phyloP scores from a whole-genome alignment of 78 protist species.

The Dictyostelium purpureum region DNA sequence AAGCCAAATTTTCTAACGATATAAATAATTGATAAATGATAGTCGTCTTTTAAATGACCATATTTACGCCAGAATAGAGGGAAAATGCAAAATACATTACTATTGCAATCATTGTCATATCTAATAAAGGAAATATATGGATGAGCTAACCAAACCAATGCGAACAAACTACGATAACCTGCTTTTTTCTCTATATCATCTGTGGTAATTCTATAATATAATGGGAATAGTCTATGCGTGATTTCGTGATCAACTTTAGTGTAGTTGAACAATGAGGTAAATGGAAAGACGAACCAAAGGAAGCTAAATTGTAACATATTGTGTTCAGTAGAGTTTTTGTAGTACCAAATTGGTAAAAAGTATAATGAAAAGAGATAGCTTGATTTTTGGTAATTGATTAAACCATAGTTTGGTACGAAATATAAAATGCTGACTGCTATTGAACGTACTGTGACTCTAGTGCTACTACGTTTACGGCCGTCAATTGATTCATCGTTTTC shows the following conservation, averaged over 20 bases:
- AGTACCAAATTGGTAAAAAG: slow-evolving; percentile 45
- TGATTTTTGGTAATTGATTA: background rate
- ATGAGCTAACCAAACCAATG: slow-evolving; percentile 46
- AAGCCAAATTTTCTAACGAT: slow-evolving; percentile 30
- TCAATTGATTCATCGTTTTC: background rate
- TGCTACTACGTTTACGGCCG: background rate
- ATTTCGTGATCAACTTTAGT: background rate
- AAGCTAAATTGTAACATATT: background rate
- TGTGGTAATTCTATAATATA: slow-evolving; percentile 1
- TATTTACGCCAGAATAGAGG: slow-evolving; percentile 56
- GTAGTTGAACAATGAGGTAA: background rate
- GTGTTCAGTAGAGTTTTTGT: background rate
- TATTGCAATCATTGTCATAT: background rate
- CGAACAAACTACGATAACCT: background rate
- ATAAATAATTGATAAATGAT: slow-evolving; percentile 28
- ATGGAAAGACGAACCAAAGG: slow-evolving; percentile 20
- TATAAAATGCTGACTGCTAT: slow-evolving; percentile 13
- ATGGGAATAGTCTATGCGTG: slow-evolving; percentile 36
- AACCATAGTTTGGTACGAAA: slow-evolving; percentile 32
- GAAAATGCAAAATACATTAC: slow-evolving; percentile 3
- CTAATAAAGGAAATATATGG: slow-evolving; percentile 35
- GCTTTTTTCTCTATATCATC: background rate
- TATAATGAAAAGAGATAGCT: background rate
- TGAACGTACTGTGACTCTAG: background rate
- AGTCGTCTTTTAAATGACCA: background rate